Evolutionary conservation across 257 asterid genomes (phyloP).

Genomic region (Plantago ovata): DNA sequence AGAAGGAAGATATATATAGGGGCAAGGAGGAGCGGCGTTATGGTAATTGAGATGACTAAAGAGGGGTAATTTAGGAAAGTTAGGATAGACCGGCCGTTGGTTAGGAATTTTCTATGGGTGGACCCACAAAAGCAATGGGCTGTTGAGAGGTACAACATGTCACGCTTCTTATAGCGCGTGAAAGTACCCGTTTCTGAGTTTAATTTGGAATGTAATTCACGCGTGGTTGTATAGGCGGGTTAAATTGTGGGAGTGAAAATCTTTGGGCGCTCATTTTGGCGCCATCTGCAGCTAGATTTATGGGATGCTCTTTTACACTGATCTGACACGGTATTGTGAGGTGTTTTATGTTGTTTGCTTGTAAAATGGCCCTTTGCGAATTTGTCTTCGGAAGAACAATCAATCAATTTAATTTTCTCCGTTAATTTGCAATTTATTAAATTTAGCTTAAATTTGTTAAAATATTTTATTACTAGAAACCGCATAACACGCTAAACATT

Average conservation of each 20-base stretch:
- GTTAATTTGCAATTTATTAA: no score
- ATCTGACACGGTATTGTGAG: conserved; percentile 34
- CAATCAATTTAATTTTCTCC: no score
- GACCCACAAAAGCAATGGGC: no score
- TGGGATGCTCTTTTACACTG: conserved; percentile 2
- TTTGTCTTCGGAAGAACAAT: no score
- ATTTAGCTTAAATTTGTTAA: no score
- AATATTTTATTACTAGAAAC: no score
- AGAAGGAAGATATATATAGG: conserved; percentile 37
- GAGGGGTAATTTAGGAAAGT: neutral
- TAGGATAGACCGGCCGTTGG: conserved; percentile 18
- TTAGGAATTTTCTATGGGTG: conserved; percentile 12
- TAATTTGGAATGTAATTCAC: neutral
- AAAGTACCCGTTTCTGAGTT: neutral
- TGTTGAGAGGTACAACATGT: no score
- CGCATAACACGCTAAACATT: no score
- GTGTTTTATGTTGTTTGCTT: neutral
- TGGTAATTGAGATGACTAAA: neutral
- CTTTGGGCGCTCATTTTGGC: conserved; percentile 28
- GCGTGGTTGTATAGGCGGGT: neutral
- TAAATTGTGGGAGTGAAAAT: neutral
- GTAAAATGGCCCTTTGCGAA: no score
- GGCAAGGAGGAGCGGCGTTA: neutral
- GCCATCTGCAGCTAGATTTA: conserved; percentile 23
- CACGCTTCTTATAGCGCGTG: no score